Evolutionary conservation across 2,329 filamentous ascomycete genomes (phyloP).

Genomic region (Ophiostoma himal-ulmi): DNA sequence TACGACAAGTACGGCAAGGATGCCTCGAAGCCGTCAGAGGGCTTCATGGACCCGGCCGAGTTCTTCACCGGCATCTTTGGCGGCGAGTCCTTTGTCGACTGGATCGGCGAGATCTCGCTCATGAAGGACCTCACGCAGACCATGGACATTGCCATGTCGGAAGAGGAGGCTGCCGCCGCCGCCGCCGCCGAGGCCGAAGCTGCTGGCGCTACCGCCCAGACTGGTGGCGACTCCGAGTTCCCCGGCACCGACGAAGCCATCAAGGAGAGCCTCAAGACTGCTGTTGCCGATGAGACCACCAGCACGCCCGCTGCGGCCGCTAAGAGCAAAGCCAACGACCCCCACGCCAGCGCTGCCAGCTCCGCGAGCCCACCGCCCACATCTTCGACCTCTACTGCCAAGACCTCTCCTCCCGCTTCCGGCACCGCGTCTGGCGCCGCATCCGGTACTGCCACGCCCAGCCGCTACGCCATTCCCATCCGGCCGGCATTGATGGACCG

Average conservation of each 20-base stretch:
- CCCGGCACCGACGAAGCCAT: conserved; percentile 49
- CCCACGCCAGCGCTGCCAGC: background rate
- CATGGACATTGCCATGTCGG: conserved; percentile 93
- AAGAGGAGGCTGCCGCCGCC: conserved; percentile 47
- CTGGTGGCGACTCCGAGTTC: conserved; percentile 44
- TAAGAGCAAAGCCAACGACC: background rate
- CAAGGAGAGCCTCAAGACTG: conserved; percentile 47
- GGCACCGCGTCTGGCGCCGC: background rate
- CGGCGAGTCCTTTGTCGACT: conserved; percentile 89
- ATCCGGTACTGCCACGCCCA: conserved; percentile 38
- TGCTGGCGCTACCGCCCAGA: background rate
- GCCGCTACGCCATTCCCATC: conserved; percentile 56
- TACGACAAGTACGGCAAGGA: conserved; percentile 99
- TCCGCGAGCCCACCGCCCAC: background rate
- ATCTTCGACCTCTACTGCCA: conserved; percentile 18
- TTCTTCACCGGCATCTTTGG: conserved; percentile 99
- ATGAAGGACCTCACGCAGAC: conserved; percentile 98
- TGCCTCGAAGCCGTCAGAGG: conserved; percentile 79
- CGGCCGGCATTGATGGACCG: conserved; percentile 85
- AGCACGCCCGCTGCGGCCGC: conserved; percentile 10
- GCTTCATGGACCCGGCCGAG: conserved; percentile 92
- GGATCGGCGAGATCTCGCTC: conserved; percentile 95
- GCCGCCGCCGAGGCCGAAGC: conserved; percentile 33
- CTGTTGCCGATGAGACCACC: conserved; percentile 31
- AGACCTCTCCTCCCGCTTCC: conserved; percentile 31